phyloP scores from a whole-genome alignment of 2,329 filamentous ascomycete species.

The Rhytidhysteron rufulum region DNA sequence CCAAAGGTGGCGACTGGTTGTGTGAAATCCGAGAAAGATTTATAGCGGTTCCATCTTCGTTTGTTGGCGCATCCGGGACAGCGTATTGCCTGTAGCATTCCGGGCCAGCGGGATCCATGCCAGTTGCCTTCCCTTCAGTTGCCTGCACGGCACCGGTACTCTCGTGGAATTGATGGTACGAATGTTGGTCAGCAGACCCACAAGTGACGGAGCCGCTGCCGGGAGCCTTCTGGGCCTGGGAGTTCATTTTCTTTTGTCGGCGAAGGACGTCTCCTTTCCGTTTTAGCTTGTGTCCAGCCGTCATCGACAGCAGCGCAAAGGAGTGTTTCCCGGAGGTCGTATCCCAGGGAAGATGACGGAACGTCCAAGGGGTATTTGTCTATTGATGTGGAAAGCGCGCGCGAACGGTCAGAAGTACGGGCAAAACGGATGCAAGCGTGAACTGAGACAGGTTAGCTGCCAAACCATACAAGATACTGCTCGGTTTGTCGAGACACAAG shows the following conservation, averaged over 20 bases:
- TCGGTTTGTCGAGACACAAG: constrained; percentile 36
- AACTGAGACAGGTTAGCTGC: constrained; percentile 34
- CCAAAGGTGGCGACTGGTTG: constrained; percentile 6
- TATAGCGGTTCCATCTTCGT: constrained; percentile 15
- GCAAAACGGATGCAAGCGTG: constrained; percentile 25
- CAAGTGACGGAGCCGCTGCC: constrained; percentile 19
- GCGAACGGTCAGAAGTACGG: constrained; percentile 25
- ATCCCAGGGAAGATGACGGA: constrained; percentile 7
- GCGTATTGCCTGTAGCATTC: constrained; percentile 20
- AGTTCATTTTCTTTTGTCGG: constrained; percentile 24
- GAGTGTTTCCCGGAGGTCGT: constrained; percentile 2
- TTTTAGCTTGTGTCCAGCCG: constrained; percentile 16
- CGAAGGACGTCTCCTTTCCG: constrained; percentile 17
- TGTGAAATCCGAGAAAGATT: constrained; percentile 6
- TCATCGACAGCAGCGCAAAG: constrained; percentile 19
- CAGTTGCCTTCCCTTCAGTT: constrained; percentile 12
- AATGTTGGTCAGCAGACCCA: constrained; percentile 14
- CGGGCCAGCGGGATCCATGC: constrained; percentile 15
- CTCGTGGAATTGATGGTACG: constrained; percentile 9
- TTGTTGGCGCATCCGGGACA: constrained; percentile 14
- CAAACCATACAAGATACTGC: constrained; percentile 32
- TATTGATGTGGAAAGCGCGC: constrained; percentile 22
- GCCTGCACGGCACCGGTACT: constrained; percentile 7
- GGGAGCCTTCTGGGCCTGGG: constrained; percentile 26
- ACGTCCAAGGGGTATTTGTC: constrained; percentile 10